A percentile compares a stretch with the other conserved stretches of the same genome.
These are phyloP conservation scores for Penicilliopsis zonata DNA, from an alignment of 495 filamentous ascomycete species.

Conservation along the genomic window DNA sequence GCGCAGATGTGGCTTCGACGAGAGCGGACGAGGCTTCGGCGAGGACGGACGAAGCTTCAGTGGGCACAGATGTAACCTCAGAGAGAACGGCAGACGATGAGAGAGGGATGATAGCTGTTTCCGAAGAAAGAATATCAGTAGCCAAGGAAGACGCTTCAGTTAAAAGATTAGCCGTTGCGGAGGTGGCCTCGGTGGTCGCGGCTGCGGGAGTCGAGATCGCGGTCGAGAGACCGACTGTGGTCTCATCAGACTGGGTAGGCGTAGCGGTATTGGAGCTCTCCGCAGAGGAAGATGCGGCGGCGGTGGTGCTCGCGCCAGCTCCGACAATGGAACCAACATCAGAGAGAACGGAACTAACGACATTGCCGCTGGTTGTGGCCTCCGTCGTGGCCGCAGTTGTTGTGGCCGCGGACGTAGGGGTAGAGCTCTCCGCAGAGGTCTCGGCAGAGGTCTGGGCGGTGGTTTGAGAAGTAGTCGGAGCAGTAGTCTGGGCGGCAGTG, in stretches of 20 bases:
- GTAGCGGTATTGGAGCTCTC: neutral
- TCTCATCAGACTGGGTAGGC: neutral
- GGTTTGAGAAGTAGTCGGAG: too few species aligned
- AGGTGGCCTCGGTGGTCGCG: conserved; percentile 6
- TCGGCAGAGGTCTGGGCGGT: too few species aligned
- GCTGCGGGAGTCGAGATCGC: conserved; percentile 7
- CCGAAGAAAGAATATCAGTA: neutral
- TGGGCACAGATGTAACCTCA: neutral
- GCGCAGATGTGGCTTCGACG: too few species aligned
- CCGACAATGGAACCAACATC: conserved; percentile 6
- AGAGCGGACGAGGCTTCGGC: neutral
- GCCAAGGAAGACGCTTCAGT: neutral
- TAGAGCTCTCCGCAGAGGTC: conserved; percentile 2
- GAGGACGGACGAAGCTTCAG: neutral
- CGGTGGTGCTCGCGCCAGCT: conserved; percentile 2
- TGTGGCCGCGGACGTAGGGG: conserved; percentile 3
- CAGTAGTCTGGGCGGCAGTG: too few species aligned
- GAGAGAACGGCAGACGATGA: too few species aligned
- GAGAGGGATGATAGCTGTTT: too few species aligned
- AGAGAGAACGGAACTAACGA: neutral
- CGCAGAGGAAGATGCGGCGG: conserved; percentile 5
- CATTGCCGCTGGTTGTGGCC: neutral
- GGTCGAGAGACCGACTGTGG: conserved; percentile 7
- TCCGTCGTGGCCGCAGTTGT: conserved; percentile 2
- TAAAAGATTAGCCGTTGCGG: conserved; percentile 1